phyloP scores from a whole-genome alignment of 225 moss, liverwort and hornwort genomes.

The Bryum argenteum region DNA sequence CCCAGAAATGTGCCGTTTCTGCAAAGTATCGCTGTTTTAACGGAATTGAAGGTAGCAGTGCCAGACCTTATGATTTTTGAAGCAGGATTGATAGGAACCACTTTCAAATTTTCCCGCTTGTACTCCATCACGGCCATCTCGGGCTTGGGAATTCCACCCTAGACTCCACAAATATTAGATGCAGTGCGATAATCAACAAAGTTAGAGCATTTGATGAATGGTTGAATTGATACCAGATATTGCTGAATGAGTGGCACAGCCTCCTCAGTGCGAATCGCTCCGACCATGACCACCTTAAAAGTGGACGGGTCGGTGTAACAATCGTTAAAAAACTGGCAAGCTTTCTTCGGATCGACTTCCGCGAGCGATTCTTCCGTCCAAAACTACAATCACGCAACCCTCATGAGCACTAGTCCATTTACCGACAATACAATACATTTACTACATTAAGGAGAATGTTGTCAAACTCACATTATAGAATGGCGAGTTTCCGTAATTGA shows the following conservation, averaged over 20 bases:
- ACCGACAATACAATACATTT: constrained; percentile 6
- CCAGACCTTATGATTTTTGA: constrained; percentile 50
- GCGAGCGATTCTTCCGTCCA: constrained; percentile 44
- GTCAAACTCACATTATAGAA: constrained; percentile 52
- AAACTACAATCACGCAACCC: constrained; percentile 41
- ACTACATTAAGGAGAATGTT: too few species aligned
- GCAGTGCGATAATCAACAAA: too few species aligned
- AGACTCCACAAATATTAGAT: not conserved
- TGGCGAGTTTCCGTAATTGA: constrained; percentile 69
- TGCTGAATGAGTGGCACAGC: constrained; percentile 64
- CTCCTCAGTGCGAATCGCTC: constrained; percentile 58
- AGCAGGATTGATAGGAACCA: constrained; percentile 52
- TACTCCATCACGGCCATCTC: constrained; percentile 56
- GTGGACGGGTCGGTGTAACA: constrained; percentile 71
- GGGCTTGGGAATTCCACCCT: constrained; percentile 71
- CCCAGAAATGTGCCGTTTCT: too few species aligned
- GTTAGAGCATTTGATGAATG: not conserved
- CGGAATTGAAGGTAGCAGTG: not conserved
- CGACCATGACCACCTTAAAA: constrained; percentile 66
- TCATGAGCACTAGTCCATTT: constrained; percentile 8
- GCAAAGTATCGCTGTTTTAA: too few species aligned
- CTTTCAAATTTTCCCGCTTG: constrained; percentile 55
- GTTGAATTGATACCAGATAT: constrained; percentile 46
- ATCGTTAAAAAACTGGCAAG: constrained; percentile 63
- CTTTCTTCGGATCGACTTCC: constrained; percentile 63